These are phyloP conservation scores for Aspergillus sp. DNA, from an alignment of 2,329 filamentous ascomycete species.

Conservation along the genomic window DNA sequence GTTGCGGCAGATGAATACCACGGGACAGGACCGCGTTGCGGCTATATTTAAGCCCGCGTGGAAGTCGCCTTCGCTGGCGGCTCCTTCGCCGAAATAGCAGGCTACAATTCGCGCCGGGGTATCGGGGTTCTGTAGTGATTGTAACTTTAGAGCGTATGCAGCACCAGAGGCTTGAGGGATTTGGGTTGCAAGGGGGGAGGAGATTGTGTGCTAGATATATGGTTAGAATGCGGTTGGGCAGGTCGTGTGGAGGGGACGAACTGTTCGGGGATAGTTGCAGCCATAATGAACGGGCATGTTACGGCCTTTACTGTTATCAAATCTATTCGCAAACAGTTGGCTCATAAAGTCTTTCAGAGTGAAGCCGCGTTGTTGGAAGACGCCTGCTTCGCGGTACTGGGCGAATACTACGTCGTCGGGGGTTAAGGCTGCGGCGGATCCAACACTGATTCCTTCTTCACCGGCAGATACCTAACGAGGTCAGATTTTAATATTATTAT, in stretches of 20 bases:
- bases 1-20: conserved; percentile 88
- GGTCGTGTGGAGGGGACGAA: conserved; percentile 46
- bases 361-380: conserved; percentile 87
- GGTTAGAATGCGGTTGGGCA: conserved; percentile 41
- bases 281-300: conserved; percentile 99
- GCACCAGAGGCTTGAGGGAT: conserved; percentile 86
- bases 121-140: conserved; percentile 71
- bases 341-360: conserved; percentile 89
- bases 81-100: conserved; percentile 89
- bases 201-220: conserved; percentile 75
- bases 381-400: conserved; percentile 91
- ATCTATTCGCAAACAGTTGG: conserved; percentile 84
- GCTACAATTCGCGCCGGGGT: conserved; percentile 69
- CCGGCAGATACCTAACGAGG: conserved; percentile 69
- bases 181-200: conserved; percentile 82
- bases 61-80: conserved; percentile 88
- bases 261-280: conserved; percentile 78
- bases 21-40: conserved; percentile 81
- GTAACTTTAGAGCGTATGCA: conserved; percentile 83
- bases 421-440: conserved; percentile 79
- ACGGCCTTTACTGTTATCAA: conserved; percentile 77
- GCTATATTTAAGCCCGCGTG: conserved; percentile 90
- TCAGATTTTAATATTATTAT: conserved; percentile 15
- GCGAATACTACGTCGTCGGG: conserved; percentile 88
- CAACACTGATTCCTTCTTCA: conserved; percentile 91